Evolutionary conservation across 2,329 filamentous ascomycete species (phyloP), one percentile per base, ranked within the genome.

Genomic region (Neonectria neomacrospora): DNA sequence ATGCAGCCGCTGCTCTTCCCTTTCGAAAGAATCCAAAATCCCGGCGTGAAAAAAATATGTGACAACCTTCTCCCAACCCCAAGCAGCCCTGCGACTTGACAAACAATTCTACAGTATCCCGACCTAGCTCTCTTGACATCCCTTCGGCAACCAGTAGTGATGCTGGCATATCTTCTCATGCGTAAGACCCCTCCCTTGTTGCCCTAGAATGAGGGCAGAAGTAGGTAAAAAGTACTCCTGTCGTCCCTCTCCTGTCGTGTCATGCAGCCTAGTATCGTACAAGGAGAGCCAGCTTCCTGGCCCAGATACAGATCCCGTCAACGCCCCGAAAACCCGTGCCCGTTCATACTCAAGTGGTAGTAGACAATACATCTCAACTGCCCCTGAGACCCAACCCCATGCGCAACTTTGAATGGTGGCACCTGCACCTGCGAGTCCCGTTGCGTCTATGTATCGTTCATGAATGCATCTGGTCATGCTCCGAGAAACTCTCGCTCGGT

Each of bases 201-300:
- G 50, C 51, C 45, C 20, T 23, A 32, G 32, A 54, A 48, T 32
- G 16, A 54, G 54, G 41, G n/a, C 39, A 18, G 20, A 28, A 23
- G 30, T 32, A 47, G 23, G 22, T 34, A 23, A 26, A 52, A 51
- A 42, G 42, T 44, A 10, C 22, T 42, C 48, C 44, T 58, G 28
- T 54, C 41, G 57, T 67, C 54, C 59, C 45, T 30, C 67, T 64
- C 52, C 63, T 58, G 52, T 68, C 66, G 53, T 51, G 51, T 68
- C 68, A 71, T 72, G 70, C 67, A 68, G 64, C 70, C 63, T 61
- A 53, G 64, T 75, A 76, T 76, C 70, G 68, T 76, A 76, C 74
- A 75, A 70, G 64, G 59, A 72, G 71, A 66, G 69, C 67, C 65
- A 68, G 69, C 67, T 71, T 63, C 41, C 63, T 58, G 61, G 48